phyloP scores from a whole-genome alignment of 1,284 basidiomycete genomes.

The Trametes hirsuta region DNA sequence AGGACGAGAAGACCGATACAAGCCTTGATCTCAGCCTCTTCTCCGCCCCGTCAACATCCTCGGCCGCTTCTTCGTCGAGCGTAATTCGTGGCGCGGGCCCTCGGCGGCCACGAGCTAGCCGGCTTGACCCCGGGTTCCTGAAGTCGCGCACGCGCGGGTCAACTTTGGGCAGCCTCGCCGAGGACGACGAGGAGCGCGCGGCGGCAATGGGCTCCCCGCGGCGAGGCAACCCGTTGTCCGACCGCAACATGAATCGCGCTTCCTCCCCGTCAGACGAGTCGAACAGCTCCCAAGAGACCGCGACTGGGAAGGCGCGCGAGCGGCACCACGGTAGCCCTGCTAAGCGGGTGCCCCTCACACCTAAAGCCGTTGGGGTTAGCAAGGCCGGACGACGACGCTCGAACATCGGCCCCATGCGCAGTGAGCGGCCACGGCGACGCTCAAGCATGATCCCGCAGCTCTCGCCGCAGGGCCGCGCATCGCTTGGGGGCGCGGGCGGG shows the following conservation, averaged over 20 bases:
- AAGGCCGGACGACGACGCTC: slow-evolving; percentile 63
- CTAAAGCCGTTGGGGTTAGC: slow-evolving; percentile 41
- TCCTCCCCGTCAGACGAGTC: slow-evolving; percentile 33
- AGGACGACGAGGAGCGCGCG: slow-evolving; percentile 63
- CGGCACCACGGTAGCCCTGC: slow-evolving; percentile 47
- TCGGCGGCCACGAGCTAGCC: slow-evolving; percentile 61
- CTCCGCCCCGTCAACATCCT: slow-evolving; percentile 34
- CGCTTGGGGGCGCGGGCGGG: slow-evolving; percentile 24
- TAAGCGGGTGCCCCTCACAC: slow-evolving; percentile 50
- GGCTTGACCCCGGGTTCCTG: slow-evolving; percentile 70
- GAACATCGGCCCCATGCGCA: slow-evolving; percentile 69
- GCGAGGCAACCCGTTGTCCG: slow-evolving; percentile 51
- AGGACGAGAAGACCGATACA: slow-evolving; percentile 82
- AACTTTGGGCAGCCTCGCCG: slow-evolving; percentile 64
- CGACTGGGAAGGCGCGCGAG: slow-evolving; percentile 43
- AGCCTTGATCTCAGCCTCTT: slow-evolving; percentile 58
- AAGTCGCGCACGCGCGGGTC: slow-evolving; percentile 56
- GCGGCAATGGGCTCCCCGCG: slow-evolving; percentile 37
- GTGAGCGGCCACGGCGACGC: slow-evolving; percentile 69
- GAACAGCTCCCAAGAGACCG: slow-evolving; percentile 30
- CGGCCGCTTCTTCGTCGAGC: slow-evolving; percentile 35
- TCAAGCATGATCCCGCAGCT: slow-evolving; percentile 79
- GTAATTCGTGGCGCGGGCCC: slow-evolving; percentile 31
- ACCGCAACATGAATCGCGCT: slow-evolving; percentile 61
- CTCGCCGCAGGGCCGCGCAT: slow-evolving; percentile 42